These are phyloP conservation scores for Monascus ruber DNA, from an alignment of 2,329 filamentous ascomycete genomes.

Conservation along the genomic window DNA sequence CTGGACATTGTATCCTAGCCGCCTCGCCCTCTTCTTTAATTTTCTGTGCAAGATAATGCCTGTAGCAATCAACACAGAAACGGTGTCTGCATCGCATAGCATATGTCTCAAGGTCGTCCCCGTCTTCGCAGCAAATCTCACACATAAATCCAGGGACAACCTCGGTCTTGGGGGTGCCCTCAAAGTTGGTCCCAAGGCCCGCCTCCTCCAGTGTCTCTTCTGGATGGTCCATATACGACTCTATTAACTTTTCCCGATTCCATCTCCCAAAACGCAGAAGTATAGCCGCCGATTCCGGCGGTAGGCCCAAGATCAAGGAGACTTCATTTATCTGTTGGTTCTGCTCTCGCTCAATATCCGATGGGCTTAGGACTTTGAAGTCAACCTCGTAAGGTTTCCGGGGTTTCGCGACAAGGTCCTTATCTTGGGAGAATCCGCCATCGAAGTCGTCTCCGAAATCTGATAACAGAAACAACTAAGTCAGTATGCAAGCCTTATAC, in stretches of 20 bases:
- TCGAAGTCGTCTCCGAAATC: conserved; percentile 51
- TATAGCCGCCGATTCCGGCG: conserved; percentile 82
- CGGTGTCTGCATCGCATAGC: conserved; percentile 91
- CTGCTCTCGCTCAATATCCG: conserved; percentile 75
- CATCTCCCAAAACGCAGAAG: conserved; percentile 79
- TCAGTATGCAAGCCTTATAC: conserved; percentile 1
- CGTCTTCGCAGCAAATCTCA: conserved; percentile 94
- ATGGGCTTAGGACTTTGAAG: conserved; percentile 68
- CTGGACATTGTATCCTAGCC: conserved; percentile 84
- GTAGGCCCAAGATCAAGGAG: conserved; percentile 78
- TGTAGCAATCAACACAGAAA: conserved; percentile 87
- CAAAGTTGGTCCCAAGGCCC: conserved; percentile 59
- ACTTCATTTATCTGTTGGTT: conserved; percentile 79
- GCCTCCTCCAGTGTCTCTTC: conserved; percentile 72
- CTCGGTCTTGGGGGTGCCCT: conserved; percentile 55
- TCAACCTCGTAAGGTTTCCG: conserved; percentile 72
- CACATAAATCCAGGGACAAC: conserved; percentile 68
- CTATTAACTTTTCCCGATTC: conserved; percentile 93
- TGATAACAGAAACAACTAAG: conserved; percentile 7
- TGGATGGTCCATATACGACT: conserved; percentile 88
- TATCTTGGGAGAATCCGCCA: conserved; percentile 53
- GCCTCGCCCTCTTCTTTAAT: conserved; percentile 93
- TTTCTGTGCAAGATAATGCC: conserved; percentile 83
- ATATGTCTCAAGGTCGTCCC: conserved; percentile 64
- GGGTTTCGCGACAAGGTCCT: conserved; percentile 59